These are phyloP conservation scores for Pseudocercospora cruenta DNA, from an alignment of 2,329 filamentous ascomycete genomes.

Conservation along the genomic window DNA sequence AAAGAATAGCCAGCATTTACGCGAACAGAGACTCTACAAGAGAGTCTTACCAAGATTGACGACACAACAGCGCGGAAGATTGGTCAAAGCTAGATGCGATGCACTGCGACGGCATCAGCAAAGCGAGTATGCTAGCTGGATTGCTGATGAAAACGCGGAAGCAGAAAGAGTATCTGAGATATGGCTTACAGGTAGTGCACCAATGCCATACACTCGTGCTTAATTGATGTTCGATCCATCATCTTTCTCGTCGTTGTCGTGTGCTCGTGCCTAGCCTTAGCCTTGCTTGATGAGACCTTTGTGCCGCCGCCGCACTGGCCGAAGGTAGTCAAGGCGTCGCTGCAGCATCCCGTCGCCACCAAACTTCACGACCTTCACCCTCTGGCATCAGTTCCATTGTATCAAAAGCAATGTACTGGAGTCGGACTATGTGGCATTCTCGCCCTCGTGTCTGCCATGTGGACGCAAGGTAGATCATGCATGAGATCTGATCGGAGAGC, in stretches of 20 bases:
- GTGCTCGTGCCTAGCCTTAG: neutral
- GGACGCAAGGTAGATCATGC: neutral
- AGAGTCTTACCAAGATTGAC: constrained; percentile 21
- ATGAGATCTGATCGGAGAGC: neutral
- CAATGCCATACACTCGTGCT: constrained; percentile 25
- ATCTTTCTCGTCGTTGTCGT: constrained; percentile 3
- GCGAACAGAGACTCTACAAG: constrained; percentile 11
- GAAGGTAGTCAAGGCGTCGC: no score
- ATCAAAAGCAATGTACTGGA: neutral
- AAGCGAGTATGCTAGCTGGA: constrained; percentile 11
- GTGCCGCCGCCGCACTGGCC: no score
- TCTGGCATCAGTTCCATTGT: constrained; percentile 10
- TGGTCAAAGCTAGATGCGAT: constrained; percentile 17
- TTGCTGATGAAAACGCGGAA: constrained; percentile 17
- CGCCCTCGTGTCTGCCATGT: neutral
- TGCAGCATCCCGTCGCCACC: no score
- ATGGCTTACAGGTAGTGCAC: constrained; percentile 26
- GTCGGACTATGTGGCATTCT: neutral
- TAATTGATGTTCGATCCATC: constrained; percentile 15
- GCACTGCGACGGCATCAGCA: constrained; percentile 22
- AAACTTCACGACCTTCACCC: no score
- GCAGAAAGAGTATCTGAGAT: constrained; percentile 20
- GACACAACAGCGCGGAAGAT: constrained; percentile 16
- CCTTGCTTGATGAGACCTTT: constrained; percentile 2
- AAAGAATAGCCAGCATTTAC: constrained; percentile 17